phyloP scores from a whole-genome alignment of 495 filamentous ascomycete species.

The Aspergillus cavernicola region DNA sequence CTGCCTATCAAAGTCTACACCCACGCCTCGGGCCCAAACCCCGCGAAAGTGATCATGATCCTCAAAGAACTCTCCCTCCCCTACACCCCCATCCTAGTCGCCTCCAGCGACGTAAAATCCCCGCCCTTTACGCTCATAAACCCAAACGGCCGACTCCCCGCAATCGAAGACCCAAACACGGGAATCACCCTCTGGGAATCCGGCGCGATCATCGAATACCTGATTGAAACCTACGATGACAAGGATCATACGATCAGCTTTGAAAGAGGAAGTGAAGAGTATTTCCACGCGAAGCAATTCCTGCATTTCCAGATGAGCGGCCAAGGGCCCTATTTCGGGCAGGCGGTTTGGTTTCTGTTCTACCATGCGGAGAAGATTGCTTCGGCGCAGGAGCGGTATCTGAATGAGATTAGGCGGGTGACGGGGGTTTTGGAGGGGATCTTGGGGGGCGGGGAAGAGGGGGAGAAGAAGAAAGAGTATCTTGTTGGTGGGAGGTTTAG shows the following conservation, averaged over 20 bases:
- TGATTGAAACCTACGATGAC: slow-evolving; percentile 71
- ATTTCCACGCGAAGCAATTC: slow-evolving; percentile 61
- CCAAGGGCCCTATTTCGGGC: slow-evolving; percentile 69
- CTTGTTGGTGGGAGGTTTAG: slow-evolving; percentile 57
- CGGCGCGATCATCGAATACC: slow-evolving; percentile 70
- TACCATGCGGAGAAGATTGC: slow-evolving; percentile 56
- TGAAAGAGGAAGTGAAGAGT: slow-evolving; percentile 50
- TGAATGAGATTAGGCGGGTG: slow-evolving; percentile 57
- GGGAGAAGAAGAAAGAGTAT: slow-evolving; percentile 47
- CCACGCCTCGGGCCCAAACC: slow-evolving; percentile 48
- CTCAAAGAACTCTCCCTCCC: slow-evolving; percentile 60
- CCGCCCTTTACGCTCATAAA: slow-evolving; percentile 54
- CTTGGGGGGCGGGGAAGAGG: no score
- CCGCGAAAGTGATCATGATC: slow-evolving; percentile 61
- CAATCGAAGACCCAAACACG: slow-evolving; percentile 66
- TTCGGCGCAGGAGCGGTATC: slow-evolving; percentile 56
- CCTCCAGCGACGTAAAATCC: slow-evolving; percentile 54
- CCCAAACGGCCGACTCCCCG: slow-evolving; percentile 65
- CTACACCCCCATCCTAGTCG: slow-evolving; percentile 42
- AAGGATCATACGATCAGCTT: no score
- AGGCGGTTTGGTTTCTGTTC: slow-evolving; percentile 51
- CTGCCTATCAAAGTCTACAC: background rate
- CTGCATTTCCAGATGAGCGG: slow-evolving; percentile 63
- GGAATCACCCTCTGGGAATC: slow-evolving; percentile 66
- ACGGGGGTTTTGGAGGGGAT: slow-evolving; percentile 52